Evolutionary conservation across 2,329 filamentous ascomycete species (phyloP).

Genomic region (Neocatenulostroma microsporum): DNA sequence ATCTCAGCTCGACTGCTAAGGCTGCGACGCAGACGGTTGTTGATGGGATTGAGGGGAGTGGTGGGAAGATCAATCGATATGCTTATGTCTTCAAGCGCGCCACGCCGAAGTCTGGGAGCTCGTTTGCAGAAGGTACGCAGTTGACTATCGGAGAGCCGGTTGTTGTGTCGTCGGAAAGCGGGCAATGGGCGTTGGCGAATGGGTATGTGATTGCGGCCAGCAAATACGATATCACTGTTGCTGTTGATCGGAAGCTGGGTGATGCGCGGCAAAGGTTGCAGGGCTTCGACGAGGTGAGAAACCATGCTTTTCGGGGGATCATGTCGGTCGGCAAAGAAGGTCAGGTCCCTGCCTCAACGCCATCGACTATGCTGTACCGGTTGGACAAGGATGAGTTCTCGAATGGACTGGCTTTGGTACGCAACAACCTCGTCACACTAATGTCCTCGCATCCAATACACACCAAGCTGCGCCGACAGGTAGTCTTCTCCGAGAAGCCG

Average conservation of each 20-base stretch:
- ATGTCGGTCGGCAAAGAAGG: conserved; percentile 68
- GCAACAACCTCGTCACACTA: conserved; percentile 86
- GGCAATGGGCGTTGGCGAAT: conserved; percentile 89
- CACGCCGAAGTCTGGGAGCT: conserved; percentile 50
- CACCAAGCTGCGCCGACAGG: conserved; percentile 61
- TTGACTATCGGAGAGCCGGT: conserved; percentile 81
- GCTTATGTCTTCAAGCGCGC: conserved; percentile 73
- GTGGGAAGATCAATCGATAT: conserved; percentile 82
- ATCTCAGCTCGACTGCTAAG: conserved; percentile 17
- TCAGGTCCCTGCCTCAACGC: conserved; percentile 10
- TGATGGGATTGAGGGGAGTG: conserved; percentile 31
- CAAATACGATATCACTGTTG: conserved; percentile 70
- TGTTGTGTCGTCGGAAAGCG: conserved; percentile 91
- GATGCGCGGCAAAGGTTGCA: conserved; percentile 68
- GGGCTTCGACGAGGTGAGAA: conserved; percentile 66
- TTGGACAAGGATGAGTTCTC: conserved; percentile 98
- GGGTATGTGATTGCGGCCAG: conserved; percentile 77
- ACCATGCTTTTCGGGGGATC: conserved; percentile 83
- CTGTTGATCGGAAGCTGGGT: conserved; percentile 82
- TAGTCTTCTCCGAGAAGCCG: conserved; percentile 69
- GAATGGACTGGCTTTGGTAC: conserved; percentile 90
- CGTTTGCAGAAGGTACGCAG: conserved; percentile 78
- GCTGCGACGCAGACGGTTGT: conserved; percentile 13
- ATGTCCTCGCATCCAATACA: conserved; percentile 49
- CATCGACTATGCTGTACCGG: conserved; percentile 60